Evolutionary conservation across 2,329 filamentous ascomycete genomes (phyloP), one percentile per base, ranked within the genome.

Genomic region (Rutstroemia sp.): DNA sequence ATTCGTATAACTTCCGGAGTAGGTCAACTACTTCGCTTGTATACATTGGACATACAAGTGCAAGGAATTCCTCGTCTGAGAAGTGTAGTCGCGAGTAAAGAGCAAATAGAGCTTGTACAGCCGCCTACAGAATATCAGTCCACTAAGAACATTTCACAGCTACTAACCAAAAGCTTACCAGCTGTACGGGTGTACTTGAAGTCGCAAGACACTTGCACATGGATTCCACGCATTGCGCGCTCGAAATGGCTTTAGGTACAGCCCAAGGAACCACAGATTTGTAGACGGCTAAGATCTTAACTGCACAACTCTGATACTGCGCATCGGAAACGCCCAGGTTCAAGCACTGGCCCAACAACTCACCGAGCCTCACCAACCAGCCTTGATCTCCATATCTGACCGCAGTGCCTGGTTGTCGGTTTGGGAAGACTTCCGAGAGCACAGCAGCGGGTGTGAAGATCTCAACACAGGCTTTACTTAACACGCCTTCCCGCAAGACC

Each of bases 381-480:
- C 94, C 95, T 63, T 96, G 89, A 42, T 86, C 77, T 14, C 88
- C 90, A 68, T 76, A 87, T 41, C 92, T 84, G 55, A 95, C 82
- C 48, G 79, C 81, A 41, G 80, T 77, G n/a, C 64, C 65, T 55
- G 61, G 70, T 61, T 89, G 85, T 63, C 90, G 79, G 64, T 86
- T 84, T 10, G 89, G 86, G 65, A 91, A 89, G 23, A 87, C 79
- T 61, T 95, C 87, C 60, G 82, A 73, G 55, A 96, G 82, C 19
- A 96, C 85, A 1, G 77, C 74, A 23, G 82, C 78, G 1, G 94
- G 90, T 0, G 92, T 95, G 70, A 96, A 95, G 60, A 97, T 91
- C 70, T 97, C 94, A 60, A 97, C 89, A 67, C 94, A 88, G 10
- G 89, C 89, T 69, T 90, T 88, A 69, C 91, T 95, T 60, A 99